Evolutionary conservation across 768 basidiomycete genomes (phyloP), one percentile per base, ranked within the genome.

Genomic region (Galerina sulciceps): DNA sequence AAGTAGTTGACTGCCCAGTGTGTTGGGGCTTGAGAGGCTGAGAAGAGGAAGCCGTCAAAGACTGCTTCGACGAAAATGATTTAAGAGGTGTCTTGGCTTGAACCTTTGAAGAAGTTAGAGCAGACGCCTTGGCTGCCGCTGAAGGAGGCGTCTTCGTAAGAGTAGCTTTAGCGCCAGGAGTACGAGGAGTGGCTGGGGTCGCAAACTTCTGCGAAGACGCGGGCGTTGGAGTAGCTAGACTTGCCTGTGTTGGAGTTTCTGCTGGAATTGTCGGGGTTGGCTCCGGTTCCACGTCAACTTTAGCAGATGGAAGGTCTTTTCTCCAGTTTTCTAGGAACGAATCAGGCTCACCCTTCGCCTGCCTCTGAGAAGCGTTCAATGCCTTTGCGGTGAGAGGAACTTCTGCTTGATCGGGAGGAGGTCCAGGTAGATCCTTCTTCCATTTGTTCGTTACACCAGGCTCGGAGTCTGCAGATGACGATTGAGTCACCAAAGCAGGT

Each of bases 1-100:
- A 72, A 23, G 67, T 60, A 17, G 64, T 62, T 11, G 73, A 72
- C 59, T 72, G 70, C 3, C 73, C 71, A 1, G 76, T 75, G 44
- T 69, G 73, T 46, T 76, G 74, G 9, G 75, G 73, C 63, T 71
- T 75, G 49, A 75, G 65, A 23, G 75, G 71, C 35, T 66, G 57
- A 14, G 65, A 49, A 31, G 64, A 63, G 31, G 65, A 53, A 6
- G 68, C 58, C 2, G 71, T 64, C 15, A 63, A 55, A 23, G 69
- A 65, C 35, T 63, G 63, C 57, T 62, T 67, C 0, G 68, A 26
- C 11, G 60, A 37, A 31, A 70, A 58, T 8, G 70, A 60, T 59
- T 71, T 74, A n/a, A 62, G 42, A 45, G 65, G 45, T 8, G 71
- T 55, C 53, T 71, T 74, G 15, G 63, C 61, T 38, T 73, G 60